These are phyloP conservation scores for Trypanosoma cruzi DNA, from an alignment of 208 protist genomes.

Conservation along the genomic window DNA sequence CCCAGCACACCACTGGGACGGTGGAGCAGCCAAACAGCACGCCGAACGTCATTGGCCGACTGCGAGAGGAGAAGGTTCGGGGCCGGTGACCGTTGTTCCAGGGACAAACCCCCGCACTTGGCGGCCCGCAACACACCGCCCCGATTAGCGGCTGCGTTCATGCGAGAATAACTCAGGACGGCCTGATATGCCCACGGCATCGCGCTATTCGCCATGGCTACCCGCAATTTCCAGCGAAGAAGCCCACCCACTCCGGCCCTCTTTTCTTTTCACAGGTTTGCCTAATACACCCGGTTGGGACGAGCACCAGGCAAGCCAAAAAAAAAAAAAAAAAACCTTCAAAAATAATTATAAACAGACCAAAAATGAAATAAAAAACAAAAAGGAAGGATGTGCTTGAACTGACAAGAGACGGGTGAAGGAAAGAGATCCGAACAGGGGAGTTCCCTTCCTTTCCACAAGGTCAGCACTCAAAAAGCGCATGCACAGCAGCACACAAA, in stretches of 20 bases:
- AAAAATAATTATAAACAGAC: neutral
- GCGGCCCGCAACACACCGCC: neutral
- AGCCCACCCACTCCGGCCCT: neutral
- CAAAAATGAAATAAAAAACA: neutral
- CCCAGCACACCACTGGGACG: slow-evolving; percentile 40
- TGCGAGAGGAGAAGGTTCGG: slow-evolving; percentile 28
- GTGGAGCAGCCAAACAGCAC: slow-evolving; percentile 69
- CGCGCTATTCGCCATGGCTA: neutral
- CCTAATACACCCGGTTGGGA: neutral
- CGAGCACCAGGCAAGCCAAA: neutral
- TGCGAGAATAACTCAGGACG: slow-evolving; percentile 1
- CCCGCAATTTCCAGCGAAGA: too few species aligned
- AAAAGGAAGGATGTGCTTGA: neutral
- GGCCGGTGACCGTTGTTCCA: too few species aligned
- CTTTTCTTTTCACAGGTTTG: neutral
- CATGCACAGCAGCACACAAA: neutral
- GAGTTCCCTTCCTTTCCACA: neutral
- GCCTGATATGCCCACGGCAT: slow-evolving; percentile 26
- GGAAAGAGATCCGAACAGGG: neutral
- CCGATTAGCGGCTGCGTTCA: neutral
- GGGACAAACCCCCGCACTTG: too few species aligned
- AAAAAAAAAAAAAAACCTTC: neutral
- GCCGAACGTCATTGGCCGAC: neutral
- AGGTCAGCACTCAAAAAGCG: neutral
- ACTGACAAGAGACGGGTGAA: neutral